Evolutionary conservation across 495 filamentous ascomycete species (phyloP), one percentile per base, ranked within the genome.

Genomic region (Trichoderma virens): DNA sequence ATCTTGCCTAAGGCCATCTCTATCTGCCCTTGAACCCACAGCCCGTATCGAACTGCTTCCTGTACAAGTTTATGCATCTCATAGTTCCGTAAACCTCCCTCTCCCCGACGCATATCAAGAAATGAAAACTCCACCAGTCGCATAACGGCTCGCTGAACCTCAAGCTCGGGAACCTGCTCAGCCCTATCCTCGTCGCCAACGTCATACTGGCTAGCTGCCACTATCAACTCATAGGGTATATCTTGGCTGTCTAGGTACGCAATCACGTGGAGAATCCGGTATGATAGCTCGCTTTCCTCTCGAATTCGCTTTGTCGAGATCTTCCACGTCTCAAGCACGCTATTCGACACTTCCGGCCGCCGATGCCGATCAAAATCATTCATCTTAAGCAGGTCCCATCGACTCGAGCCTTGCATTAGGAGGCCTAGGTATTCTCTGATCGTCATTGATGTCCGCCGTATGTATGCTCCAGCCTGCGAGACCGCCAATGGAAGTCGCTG

Each of bases 401-500:
- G 56, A 16, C 59, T 30, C 18, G 59, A 63, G 14, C 60, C 43
- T 59, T 34, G 28, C 30, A 28, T n/a, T 27, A 70, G 64, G 34
- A 59, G 62, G 5, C 35, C 65, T 38, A 68, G 51, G 62, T 70
- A 70, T 30, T 68, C 39, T 11, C 39, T 11, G 16, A 68, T 64
- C 20, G 68, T 45, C 34, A 41, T 68, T 31, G 65, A 62, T 30
- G 64, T 74, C 32, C 70, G 61, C 16, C 67, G 54, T 38, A 70
- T 68, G 62, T 70, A 71, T 60, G 70, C 70, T 18, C 67, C 70
- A 0, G 73, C 67, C 35, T 73, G 72, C 2, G 69, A 65, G 25
- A 75, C 60, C 2, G 73, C 73, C 23, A 75, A 64, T 7, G 72
- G 70, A n/a, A 75, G 68, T 51, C 43, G 62, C 18, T 66, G 64